A percentile compares a stretch with the other conserved stretches of the same genome.
Conservation (phyloP, 192 early-diverging fungal genomes). For the Linnemannia hyalina region DNA sequence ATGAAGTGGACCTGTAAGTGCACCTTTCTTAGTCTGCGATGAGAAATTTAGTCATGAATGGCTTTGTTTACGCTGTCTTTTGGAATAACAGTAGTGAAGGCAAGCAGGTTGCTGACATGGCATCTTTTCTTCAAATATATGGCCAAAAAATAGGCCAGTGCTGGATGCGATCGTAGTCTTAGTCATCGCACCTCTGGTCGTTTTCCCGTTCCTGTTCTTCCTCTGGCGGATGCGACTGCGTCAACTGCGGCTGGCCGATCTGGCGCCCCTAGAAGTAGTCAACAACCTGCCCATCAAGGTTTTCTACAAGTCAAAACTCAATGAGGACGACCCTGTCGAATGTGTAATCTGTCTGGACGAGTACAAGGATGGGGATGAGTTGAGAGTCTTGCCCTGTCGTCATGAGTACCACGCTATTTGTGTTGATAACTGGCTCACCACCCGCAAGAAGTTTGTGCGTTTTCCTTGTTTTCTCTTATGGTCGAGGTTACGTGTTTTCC, state of each 20-base stretch:
- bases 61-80: neutral
- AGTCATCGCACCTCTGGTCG: slow-evolving; percentile 83
- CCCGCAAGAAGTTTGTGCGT: slow-evolving; percentile 91
- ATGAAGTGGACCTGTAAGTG: slow-evolving; percentile 45
- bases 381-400: slow-evolving; percentile 85
- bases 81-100: neutral
- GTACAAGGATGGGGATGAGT: slow-evolving; percentile 82
- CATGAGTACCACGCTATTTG: slow-evolving; percentile 94
- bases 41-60: neutral
- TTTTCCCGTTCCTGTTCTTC: slow-evolving; percentile 81
- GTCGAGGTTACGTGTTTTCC: neutral
- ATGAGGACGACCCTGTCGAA: slow-evolving; percentile 79
- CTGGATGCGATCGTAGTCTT: slow-evolving; percentile 85
- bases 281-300: slow-evolving; percentile 77
- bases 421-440: slow-evolving; percentile 94
- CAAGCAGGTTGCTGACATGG: neutral
- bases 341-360: slow-evolving; percentile 97
- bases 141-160: slow-evolving; percentile 65
- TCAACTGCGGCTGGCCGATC: slow-evolving; percentile 77
- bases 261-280: slow-evolving; percentile 83
- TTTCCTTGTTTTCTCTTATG: slow-evolving; percentile 6
- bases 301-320: slow-evolving; percentile 71
- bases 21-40: neutral
- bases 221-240: slow-evolving; percentile 80
- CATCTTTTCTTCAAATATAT: neutral